Evolutionary conservation across 1,139 yeast species (phyloP).

Genomic region (Blastobotrys elegans): DNA sequence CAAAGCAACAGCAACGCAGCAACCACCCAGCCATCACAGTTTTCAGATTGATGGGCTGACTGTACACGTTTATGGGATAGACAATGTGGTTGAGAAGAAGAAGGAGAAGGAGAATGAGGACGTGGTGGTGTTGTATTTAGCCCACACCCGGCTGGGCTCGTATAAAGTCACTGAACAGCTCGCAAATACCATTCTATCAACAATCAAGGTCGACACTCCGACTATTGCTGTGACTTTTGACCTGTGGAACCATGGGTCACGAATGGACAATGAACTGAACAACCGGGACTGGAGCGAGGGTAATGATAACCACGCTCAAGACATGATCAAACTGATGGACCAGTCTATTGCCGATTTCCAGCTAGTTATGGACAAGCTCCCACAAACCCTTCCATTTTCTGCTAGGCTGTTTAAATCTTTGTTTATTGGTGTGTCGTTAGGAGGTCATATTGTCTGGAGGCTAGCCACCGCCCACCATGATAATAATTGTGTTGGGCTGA

Average conservation of each 20-base stretch:
- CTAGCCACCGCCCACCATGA: slow-evolving; percentile 28
- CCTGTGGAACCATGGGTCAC: slow-evolving; percentile 54
- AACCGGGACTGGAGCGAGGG: slow-evolving; percentile 46
- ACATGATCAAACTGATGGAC: slow-evolving; percentile 49
- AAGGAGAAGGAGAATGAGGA: background rate
- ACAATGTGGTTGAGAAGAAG: background rate
- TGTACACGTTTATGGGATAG: slow-evolving; percentile 4
- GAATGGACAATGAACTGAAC: slow-evolving; percentile 37
- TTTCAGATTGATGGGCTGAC: background rate
- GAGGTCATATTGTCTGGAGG: slow-evolving; percentile 55
- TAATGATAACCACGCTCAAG: slow-evolving; percentile 48
- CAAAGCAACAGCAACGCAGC: background rate
- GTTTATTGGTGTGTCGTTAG: slow-evolving; percentile 54
- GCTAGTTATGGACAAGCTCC: slow-evolving; percentile 46
- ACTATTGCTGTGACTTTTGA: slow-evolving; percentile 51
- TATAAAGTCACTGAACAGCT: background rate
- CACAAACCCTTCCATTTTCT: slow-evolving; percentile 38
- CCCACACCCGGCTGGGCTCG: slow-evolving; percentile 6
- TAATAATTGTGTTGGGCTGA: slow-evolving; percentile 37
- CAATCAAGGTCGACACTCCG: background rate
- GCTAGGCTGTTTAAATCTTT: slow-evolving; percentile 31
- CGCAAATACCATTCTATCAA: background rate
- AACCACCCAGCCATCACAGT: no score
- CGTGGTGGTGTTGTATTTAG: slow-evolving; percentile 8
- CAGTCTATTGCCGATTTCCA: slow-evolving; percentile 48